phyloP scores from a whole-genome alignment of 2,329 filamentous ascomycete genomes.

The Fusarium brachygibbosum region DNA sequence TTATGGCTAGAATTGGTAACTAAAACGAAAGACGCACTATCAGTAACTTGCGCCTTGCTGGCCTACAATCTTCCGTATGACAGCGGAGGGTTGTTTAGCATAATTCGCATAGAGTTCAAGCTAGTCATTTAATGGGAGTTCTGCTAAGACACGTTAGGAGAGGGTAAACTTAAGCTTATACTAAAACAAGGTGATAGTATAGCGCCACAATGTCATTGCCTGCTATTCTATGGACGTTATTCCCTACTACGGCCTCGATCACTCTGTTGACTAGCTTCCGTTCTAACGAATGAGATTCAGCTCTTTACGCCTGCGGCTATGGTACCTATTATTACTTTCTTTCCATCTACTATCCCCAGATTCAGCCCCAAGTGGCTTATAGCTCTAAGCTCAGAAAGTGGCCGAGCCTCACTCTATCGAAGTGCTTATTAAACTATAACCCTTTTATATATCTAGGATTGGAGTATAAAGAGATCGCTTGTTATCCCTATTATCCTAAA shows the following conservation, averaged over 20 bases:
- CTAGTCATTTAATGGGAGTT: background rate
- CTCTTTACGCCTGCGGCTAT: background rate
- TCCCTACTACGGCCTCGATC: background rate
- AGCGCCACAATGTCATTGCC: no score
- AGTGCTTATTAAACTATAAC: background rate
- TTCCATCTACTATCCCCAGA: background rate
- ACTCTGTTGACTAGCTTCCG: background rate
- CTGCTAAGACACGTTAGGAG: background rate
- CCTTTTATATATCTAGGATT: background rate
- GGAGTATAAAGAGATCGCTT: background rate
- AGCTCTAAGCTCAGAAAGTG: background rate
- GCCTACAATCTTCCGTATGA: background rate
- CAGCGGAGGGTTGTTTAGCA: background rate
- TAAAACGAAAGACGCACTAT: no score
- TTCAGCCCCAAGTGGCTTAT: background rate
- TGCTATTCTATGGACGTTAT: no score
- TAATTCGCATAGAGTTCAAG: background rate
- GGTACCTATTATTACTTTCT: background rate
- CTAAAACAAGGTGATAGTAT: no score
- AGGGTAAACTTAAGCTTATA: background rate
- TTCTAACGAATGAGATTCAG: background rate
- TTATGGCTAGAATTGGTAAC: background rate
- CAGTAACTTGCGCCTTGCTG: no score
- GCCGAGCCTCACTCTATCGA: background rate
- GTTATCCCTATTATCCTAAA: background rate